These are phyloP conservation scores for Cadophora luteo-olivacea DNA, from an alignment of 2,329 filamentous ascomycete species.

Conservation along the genomic window DNA sequence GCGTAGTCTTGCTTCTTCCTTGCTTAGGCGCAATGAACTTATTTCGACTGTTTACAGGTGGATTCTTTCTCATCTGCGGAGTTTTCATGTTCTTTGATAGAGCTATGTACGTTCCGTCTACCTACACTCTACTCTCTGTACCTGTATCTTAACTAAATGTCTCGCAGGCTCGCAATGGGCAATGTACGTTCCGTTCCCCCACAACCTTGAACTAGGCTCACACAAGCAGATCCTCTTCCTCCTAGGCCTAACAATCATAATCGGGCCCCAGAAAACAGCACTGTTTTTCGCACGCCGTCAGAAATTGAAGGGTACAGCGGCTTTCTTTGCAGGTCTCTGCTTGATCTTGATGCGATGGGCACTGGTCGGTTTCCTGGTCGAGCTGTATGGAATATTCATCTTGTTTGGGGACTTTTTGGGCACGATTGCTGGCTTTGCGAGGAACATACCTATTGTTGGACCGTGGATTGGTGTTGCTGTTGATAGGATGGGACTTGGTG, in stretches of 20 bases:
- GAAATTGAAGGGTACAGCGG: conserved; percentile 89
- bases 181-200: conserved; percentile 63
- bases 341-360: conserved; percentile 93
- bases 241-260: conserved; percentile 93
- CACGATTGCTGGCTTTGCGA: conserved; percentile 87
- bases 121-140: conserved; percentile 17
- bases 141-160: conserved; percentile 19
- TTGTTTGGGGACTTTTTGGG: conserved; percentile 96
- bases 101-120: conserved; percentile 72
- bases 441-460: conserved; percentile 83
- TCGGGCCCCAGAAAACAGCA: conserved; percentile 88
- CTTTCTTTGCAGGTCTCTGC: conserved; percentile 82
- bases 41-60: conserved; percentile 63
- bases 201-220: conserved; percentile 23
- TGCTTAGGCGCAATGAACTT: conserved; percentile 27
- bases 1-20: conserved; percentile 53
- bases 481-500: conserved; percentile 72
- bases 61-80: conserved; percentile 92
- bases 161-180: conserved; percentile 90
- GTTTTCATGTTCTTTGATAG: conserved; percentile 98
- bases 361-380: conserved; percentile 86
- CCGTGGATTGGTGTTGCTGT: conserved; percentile 81
- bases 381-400: conserved; percentile 90
- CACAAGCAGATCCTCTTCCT: conserved; percentile 86
- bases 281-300: conserved; percentile 94